These are phyloP conservation scores for Sarocladium kiliense DNA, from an alignment of 2,329 filamentous ascomycete genomes.

Conservation along the genomic window DNA sequence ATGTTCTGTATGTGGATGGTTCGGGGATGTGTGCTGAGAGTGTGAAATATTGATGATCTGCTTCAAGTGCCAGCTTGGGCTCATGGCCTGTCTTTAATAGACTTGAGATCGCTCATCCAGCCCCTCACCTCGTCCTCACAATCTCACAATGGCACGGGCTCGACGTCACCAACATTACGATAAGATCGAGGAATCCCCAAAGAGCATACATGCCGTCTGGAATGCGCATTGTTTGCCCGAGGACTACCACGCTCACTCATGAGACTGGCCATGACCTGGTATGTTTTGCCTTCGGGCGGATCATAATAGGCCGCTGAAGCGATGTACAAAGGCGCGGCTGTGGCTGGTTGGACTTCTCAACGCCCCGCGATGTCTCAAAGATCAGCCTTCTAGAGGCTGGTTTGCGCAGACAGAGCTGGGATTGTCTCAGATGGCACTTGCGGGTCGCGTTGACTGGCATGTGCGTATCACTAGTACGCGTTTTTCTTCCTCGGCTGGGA, in stretches of 20 bases:
- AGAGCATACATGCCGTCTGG: not conserved
- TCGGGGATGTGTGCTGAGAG: not conserved
- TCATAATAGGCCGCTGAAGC: too few relatives aligned
- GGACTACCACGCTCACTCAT: not conserved
- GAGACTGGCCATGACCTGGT: constrained; percentile 3
- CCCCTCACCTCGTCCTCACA: not conserved
- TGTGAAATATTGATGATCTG: constrained; percentile 2
- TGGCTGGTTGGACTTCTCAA: too few relatives aligned
- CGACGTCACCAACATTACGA: not conserved
- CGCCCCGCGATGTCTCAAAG: too few relatives aligned
- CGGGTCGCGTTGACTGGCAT: constrained; percentile 1
- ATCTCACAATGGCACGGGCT: not conserved
- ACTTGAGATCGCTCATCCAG: not conserved
- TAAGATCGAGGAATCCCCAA: not conserved
- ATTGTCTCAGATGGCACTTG: constrained; percentile 1
- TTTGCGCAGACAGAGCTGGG: too few relatives aligned
- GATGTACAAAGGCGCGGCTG: too few relatives aligned
- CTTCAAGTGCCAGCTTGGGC: not conserved
- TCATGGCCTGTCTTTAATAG: constrained; percentile 4
- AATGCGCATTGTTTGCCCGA: constrained; percentile 4
- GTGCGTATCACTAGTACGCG: not conserved
- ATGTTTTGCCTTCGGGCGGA: not conserved
- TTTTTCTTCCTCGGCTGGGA: not conserved
- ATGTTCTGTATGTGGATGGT: not conserved
- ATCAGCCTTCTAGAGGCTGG: too few relatives aligned